A percentile compares a stretch with the other conserved stretches of the same genome.
Evolutionary conservation across 2,329 filamentous ascomycete species (phyloP).

Genomic region (Chaetothyriales sp.): DNA sequence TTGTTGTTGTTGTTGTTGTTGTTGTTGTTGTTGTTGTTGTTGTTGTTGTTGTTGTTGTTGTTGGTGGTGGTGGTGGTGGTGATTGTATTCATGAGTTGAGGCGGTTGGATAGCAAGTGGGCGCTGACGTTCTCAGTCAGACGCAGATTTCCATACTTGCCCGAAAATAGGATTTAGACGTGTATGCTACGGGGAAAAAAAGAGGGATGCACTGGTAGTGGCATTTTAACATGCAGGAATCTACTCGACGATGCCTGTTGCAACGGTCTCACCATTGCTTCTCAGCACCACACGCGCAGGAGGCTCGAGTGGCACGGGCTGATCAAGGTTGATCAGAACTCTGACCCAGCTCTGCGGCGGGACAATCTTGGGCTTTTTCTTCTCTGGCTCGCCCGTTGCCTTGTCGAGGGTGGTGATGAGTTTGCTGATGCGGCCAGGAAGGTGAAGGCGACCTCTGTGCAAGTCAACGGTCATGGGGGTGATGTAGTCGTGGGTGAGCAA

Average conservation of each 20-base stretch:
- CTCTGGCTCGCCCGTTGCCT: constrained; percentile 56
- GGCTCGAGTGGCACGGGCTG: constrained; percentile 65
- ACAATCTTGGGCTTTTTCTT: constrained; percentile 81
- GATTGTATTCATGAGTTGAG: too few species aligned
- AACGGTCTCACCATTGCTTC: constrained; percentile 68
- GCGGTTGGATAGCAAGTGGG: too few species aligned
- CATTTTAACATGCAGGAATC: constrained; percentile 7
- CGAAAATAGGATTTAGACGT: too few species aligned
- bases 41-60: too few species aligned
- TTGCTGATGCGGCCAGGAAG: constrained; percentile 59
- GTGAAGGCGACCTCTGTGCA: constrained; percentile 75
- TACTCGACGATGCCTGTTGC: constrained; percentile 75
- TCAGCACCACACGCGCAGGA: constrained; percentile 65
- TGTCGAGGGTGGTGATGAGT: constrained; percentile 63
- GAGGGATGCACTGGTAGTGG: background rate
- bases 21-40: too few species aligned
- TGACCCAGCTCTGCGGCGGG: constrained; percentile 62
- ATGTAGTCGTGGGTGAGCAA: constrained; percentile 81
- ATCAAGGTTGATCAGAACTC: constrained; percentile 62
- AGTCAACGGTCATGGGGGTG: constrained; percentile 75
- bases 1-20: too few species aligned
- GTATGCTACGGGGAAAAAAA: too few species aligned
- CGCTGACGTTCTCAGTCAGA: too few species aligned
- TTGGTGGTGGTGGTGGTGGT: too few species aligned
- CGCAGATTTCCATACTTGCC: background rate